Conservation (phyloP, 176 grass and related monocot genomes). For the barley (Hordeum vulgare) region MorexV3_pseudomolecules_assembly NC_058522.1:110353833-110354332, state of each 20-base stretch:
- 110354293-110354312: constrained; percentile 83
- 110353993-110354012: constrained; percentile 73
- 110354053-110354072: constrained; percentile 82
- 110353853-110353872: constrained; percentile 72
- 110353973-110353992: constrained; percentile 73
- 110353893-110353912: constrained; percentile 80
- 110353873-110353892: constrained; percentile 51
- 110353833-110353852: constrained; percentile 56
- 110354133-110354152: constrained; percentile 95
- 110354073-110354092: constrained; percentile 97
- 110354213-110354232: constrained; percentile 94
- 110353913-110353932: constrained; percentile 84
- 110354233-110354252: constrained; percentile 95
- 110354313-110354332: constrained; percentile 92
- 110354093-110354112: constrained; percentile 92
- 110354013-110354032: constrained; percentile 77
- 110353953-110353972: constrained; percentile 76
- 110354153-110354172: constrained; percentile 73
- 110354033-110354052: constrained; percentile 96
- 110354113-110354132: constrained; percentile 98
- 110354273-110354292: constrained; percentile 64
- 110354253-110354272: constrained; percentile 99
- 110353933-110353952: constrained; percentile 63
- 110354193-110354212: constrained; percentile 92
- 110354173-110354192: constrained; percentile 81